Conservation (phyloP, 495 filamentous ascomycete genomes). For the Oidiodendron maius region DNA sequence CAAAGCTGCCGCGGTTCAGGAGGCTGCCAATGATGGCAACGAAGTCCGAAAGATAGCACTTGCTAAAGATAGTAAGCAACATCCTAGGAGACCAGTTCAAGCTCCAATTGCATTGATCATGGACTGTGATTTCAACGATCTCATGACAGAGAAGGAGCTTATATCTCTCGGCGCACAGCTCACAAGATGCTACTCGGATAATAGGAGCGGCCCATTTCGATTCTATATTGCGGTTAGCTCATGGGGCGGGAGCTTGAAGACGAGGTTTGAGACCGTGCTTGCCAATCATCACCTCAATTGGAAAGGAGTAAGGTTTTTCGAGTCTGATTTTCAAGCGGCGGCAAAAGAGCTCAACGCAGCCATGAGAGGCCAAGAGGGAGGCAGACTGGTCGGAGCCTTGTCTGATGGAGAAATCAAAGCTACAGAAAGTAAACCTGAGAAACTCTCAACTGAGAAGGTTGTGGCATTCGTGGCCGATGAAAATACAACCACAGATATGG, state of each 20-base stretch:
- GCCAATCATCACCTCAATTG: slow-evolving; percentile 63
- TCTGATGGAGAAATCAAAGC: background rate
- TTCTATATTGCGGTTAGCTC: slow-evolving; percentile 68
- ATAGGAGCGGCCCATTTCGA: slow-evolving; percentile 56
- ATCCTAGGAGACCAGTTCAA: slow-evolving; percentile 32
- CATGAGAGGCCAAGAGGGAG: slow-evolving; percentile 18
- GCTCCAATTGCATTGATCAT: slow-evolving; percentile 75
- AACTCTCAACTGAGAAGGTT: background rate
- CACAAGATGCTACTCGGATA: slow-evolving; percentile 84
- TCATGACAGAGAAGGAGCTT: slow-evolving; percentile 80
- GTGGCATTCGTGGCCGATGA: background rate
- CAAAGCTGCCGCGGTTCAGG: slow-evolving; percentile 34
- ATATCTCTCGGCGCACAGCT: slow-evolving; percentile 77
- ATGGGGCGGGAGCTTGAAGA: slow-evolving; percentile 68
- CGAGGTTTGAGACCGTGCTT: slow-evolving; percentile 72
- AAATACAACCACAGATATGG: background rate
- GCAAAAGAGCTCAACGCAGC: slow-evolving; percentile 45
- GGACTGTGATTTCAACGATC: slow-evolving; percentile 86
- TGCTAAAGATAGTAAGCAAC: slow-evolving; percentile 19
- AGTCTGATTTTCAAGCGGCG: slow-evolving; percentile 62
- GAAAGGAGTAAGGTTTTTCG: slow-evolving; percentile 67
- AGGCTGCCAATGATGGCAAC: slow-evolving; percentile 35
- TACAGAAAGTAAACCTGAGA: slow-evolving; percentile 1
- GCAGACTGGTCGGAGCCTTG: slow-evolving; percentile 16
- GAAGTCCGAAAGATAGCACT: slow-evolving; percentile 26